phyloP scores from a whole-genome alignment of 1,284 basidiomycete species.

The Phellopilus nigrolimitatus region DNA sequence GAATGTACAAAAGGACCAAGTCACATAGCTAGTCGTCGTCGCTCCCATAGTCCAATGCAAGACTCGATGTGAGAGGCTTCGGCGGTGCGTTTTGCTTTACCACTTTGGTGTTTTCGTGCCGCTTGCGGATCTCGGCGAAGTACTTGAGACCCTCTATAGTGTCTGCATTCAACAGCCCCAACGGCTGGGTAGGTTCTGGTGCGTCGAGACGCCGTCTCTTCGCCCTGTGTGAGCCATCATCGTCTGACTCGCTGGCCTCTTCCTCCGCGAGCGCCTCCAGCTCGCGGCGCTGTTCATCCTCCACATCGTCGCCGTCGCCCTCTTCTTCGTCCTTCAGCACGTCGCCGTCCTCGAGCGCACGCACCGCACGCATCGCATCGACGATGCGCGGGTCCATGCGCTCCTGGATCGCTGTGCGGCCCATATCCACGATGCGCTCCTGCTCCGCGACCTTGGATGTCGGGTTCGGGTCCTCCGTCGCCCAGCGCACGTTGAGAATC shows the following conservation, averaged over 20 bases:
- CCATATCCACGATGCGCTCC: conserved; percentile 72
- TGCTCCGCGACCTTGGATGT: conserved; percentile 82
- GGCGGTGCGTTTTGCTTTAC: conserved; percentile 28
- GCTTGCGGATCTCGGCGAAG: conserved; percentile 74
- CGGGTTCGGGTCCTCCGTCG: conserved; percentile 95
- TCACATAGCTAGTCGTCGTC: conserved; percentile 54
- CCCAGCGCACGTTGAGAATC: conserved; percentile 97
- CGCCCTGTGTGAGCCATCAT: conserved; percentile 26
- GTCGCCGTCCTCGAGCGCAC: conserved; percentile 82
- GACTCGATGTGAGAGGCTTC: conserved; percentile 36
- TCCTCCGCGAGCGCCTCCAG: conserved; percentile 34
- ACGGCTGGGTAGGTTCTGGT: conserved; percentile 26
- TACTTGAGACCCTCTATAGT: conserved; percentile 83
- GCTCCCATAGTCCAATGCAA: conserved; percentile 73
- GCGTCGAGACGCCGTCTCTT: conserved; percentile 26
- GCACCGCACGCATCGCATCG: conserved; percentile 77
- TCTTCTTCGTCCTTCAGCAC: conserved; percentile 43
- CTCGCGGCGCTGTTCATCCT: conserved; percentile 22
- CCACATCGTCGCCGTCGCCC: no score
- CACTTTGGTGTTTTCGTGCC: conserved; percentile 37
- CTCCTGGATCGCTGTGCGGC: conserved; percentile 79
- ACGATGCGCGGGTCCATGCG: conserved; percentile 82
- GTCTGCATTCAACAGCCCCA: conserved; percentile 69
- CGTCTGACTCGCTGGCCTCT: conserved; percentile 26
- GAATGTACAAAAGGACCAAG: conserved; percentile 1